Conservation (phyloP, 148 eudicot genomes). For the Chenopodium suecicum region DNA sequence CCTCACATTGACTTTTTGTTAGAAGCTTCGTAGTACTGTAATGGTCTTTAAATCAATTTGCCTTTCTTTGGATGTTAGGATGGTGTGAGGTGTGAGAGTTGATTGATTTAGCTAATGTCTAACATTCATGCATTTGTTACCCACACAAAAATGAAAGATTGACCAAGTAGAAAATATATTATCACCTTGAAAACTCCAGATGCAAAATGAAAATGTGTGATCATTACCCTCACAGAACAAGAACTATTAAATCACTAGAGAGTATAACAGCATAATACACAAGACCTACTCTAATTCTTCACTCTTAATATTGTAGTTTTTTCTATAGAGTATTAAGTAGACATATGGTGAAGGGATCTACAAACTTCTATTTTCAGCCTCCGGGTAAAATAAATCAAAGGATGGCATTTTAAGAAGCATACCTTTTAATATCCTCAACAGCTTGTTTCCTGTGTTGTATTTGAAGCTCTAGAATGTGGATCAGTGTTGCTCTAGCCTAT, state of each 20-base stretch:
- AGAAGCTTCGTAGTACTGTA: background rate
- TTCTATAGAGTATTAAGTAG: background rate
- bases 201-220: background rate
- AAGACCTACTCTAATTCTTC: background rate
- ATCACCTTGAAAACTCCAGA: background rate
- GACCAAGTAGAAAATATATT: background rate
- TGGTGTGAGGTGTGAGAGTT: background rate
- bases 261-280: background rate
- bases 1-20: background rate
- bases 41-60: background rate
- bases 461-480: conserved; percentile 86
- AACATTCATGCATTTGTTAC: background rate
- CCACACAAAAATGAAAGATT: background rate
- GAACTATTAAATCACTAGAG: too few species aligned
- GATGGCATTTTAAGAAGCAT: conserved; percentile 6
- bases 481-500: conserved; percentile 89
- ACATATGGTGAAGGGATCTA: background rate
- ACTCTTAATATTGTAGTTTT: background rate
- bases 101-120: background rate
- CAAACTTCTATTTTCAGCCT: background rate
- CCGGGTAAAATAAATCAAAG: background rate
- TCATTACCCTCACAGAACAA: too few species aligned
- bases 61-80: background rate
- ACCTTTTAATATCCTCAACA: conserved; percentile 94
- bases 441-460: conserved; percentile 86